Conservation (phyloP, 2,329 filamentous ascomycete genomes). For the Alternaria viburni region DNA sequence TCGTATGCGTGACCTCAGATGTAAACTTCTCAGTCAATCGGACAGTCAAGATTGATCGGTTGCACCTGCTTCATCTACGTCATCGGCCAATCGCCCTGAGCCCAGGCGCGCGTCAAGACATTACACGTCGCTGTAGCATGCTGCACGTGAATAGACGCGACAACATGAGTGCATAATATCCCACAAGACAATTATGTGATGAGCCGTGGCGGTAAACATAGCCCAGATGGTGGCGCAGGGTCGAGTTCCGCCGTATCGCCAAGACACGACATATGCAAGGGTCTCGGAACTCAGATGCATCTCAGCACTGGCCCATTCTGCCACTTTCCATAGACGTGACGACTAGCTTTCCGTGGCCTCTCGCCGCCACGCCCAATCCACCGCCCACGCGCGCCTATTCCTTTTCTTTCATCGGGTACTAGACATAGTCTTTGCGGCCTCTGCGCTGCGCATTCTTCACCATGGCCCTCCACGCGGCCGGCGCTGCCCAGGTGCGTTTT, state of each 20-base stretch:
- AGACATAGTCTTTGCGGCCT: conserved; percentile 31
- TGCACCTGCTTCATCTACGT: not conserved
- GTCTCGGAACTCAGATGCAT: conserved; percentile 17
- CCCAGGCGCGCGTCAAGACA: not conserved
- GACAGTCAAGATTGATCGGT: no score
- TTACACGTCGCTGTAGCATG: not conserved
- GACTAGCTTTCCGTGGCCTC: conserved; percentile 13
- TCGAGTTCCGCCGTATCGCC: conserved; percentile 15
- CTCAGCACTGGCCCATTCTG: conserved; percentile 26
- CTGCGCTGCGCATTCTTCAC: conserved; percentile 36
- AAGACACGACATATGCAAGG: conserved; percentile 8
- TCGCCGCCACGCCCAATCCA: conserved; percentile 25
- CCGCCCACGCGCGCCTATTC: conserved; percentile 26
- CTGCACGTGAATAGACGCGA: not conserved
- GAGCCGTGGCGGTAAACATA: not conserved
- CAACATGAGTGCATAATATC: accelerated
- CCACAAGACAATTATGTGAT: not conserved
- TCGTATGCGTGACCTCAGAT: no score
- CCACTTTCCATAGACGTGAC: conserved; percentile 27
- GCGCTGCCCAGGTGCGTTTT: conserved; percentile 55
- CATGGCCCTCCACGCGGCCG: conserved; percentile 61
- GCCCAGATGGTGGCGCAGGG: not conserved
- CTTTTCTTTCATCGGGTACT: conserved; percentile 27
- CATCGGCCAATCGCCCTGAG: not conserved
- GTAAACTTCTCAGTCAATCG: not conserved